Percentiles rank a stretch among this genome's conserved stretches.
Evolutionary conservation across 495 filamentous ascomycete genomes (phyloP).

Genomic region (Echria macrotheca): DNA sequence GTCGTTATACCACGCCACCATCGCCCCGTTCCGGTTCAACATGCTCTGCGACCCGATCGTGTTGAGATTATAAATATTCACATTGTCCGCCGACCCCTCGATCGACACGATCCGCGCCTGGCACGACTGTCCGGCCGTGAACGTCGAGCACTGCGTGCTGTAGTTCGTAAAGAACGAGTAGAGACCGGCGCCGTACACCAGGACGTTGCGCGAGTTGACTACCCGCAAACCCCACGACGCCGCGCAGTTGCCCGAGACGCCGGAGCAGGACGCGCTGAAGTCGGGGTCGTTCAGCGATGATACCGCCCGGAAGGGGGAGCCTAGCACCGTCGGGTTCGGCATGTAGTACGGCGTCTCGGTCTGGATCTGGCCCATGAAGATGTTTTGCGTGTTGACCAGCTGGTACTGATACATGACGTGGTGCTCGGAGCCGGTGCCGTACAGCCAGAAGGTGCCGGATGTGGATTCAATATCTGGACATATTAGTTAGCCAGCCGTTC

Average conservation of each 20-base stretch:
- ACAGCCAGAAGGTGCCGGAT: slow-evolving; percentile 52
- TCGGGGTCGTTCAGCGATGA: slow-evolving; percentile 52
- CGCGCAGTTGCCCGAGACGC: slow-evolving; percentile 44
- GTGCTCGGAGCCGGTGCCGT: slow-evolving; percentile 74
- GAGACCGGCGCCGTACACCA: slow-evolving; percentile 65
- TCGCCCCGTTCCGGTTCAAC: slow-evolving; percentile 36
- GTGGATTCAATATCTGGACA: slow-evolving; percentile 44
- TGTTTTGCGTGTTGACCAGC: slow-evolving; percentile 59
- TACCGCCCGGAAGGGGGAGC: slow-evolving; percentile 51
- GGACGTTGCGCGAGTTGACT: slow-evolving; percentile 50
- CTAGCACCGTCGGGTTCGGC: slow-evolving; percentile 55
- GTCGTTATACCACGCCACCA: slow-evolving; percentile 38
- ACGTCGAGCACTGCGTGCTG: slow-evolving; percentile 39
- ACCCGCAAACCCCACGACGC: slow-evolving; percentile 64
- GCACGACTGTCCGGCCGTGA: slow-evolving; percentile 44
- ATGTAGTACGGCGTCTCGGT: slow-evolving; percentile 75
- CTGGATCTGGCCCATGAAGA: slow-evolving; percentile 73
- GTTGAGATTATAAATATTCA: slow-evolving; percentile 52
- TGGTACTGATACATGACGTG: slow-evolving; percentile 79
- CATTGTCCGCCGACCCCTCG: slow-evolving; percentile 40
- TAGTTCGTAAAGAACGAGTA: slow-evolving; percentile 72
- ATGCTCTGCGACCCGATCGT: slow-evolving; percentile 47
- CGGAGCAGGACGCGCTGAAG: slow-evolving; percentile 44
- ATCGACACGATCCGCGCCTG: slow-evolving; percentile 49
- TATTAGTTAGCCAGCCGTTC: neutral